phyloP scores from a whole-genome alignment of 1,284 basidiomycete genomes.

The Puccinia novopanici region DNA sequence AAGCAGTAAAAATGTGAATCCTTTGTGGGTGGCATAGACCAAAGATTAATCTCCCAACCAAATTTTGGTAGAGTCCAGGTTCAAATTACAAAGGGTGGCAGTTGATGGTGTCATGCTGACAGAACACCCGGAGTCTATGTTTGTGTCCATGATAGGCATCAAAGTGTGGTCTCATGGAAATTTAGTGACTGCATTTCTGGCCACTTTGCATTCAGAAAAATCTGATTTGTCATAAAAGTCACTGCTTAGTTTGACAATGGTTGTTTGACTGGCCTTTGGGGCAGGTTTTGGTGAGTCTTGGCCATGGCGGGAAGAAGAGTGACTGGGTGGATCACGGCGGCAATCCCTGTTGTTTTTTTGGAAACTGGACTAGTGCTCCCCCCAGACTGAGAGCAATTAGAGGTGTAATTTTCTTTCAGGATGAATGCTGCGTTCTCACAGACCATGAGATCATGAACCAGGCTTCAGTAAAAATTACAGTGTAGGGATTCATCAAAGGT shows the following conservation, averaged over 20 bases:
- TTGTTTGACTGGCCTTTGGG: not conserved
- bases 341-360: not conserved
- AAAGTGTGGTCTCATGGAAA: not conserved
- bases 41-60: too few relatives aligned
- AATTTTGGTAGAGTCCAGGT: not conserved
- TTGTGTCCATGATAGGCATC: not conserved
- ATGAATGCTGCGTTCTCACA: not conserved
- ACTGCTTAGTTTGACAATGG: not conserved
- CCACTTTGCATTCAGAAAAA: not conserved
- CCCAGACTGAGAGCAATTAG: not conserved
- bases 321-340: too few relatives aligned
- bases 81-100: not conserved
- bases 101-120: not conserved
- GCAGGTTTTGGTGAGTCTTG: not conserved
- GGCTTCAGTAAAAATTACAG: not conserved
- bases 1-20: not conserved
- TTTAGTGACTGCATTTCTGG: not conserved
- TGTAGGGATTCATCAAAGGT: not conserved
- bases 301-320: too few relatives aligned
- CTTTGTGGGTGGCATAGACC: not conserved
- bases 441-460: not conserved
- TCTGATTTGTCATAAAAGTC: not conserved
- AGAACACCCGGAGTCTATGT: conserved; percentile 24
- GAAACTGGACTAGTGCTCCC: not conserved
- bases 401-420: not conserved